Base-by-base conservation (phyloP, 768 basidiomycete genomes). In the Lactarius vividus region DNA sequence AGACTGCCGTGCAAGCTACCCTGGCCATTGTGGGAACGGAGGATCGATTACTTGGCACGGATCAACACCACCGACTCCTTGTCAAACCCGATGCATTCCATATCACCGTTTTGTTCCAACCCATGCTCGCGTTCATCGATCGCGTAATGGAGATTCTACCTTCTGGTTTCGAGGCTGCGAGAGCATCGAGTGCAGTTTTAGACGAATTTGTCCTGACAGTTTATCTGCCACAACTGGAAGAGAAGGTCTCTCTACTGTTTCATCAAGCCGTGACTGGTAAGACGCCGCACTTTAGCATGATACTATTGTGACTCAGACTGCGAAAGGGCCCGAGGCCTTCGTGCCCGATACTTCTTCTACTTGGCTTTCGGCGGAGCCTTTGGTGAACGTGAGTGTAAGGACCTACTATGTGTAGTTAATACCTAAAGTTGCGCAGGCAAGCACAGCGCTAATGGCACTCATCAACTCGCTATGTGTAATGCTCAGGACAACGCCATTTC, bases 1-100 rank as follows among this genome's bases (percentile, higher is more conserved):
- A 90, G 56, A 87, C 83, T 70, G 76, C 83, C n/a, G 78, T 85
- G 0, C 89, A 89, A 71, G 78, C 84, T 3, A 83, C 87, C 28
- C 70, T 89, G 29, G 82, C 83, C 28, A 84, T 79, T 61, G 81
- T 86, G 39, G 87, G 85, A 16, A 81, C 83, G 20, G 93, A 94
- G 61, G 92, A 95, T 69, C 87, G 88, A 28, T 76, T 88, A 64
- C 81, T 89, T 7, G 87, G 88, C 15, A 81, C 80, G 5, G 89
- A 88, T 54, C 88, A 92, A 53, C 88, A 89, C 62, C 97, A 98
- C 77, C 85, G 91, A 55, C 80, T 92, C 37, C 82, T 98, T 26
- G 88, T 98, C 63, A 86, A 86, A 56, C 91, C 97, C 1, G 91
- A 98, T 73, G 93, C 94, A 2, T 98, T 98, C 79, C 94, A 96